Base-by-base conservation (phyloP, 1,139 yeast genomes). In the Kodamaea fungicola region DNA sequence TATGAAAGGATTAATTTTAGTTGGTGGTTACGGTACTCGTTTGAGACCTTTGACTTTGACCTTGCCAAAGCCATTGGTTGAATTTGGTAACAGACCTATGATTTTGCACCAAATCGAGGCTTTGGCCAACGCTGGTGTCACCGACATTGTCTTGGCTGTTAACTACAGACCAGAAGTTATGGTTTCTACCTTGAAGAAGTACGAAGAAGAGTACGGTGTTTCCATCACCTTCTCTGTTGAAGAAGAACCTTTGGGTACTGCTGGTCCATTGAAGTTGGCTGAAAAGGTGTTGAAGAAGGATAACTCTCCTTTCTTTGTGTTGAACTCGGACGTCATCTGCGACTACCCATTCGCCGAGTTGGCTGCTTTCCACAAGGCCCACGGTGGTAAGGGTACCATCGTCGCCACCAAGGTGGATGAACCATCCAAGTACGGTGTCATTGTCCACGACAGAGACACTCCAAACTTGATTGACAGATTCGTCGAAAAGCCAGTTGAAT, bases 11-110 rank as follows among this genome's bases (percentile, higher is more conserved):
- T 81, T 92, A 67, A 92, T 92, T 77, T 85, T 92, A 65, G 98
- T 92, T 57, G 98, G 98, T 62, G 98, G 98, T 67, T 92, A 89
- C 76, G 99, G 99, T 77, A 92, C 99, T 61, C 94, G 99, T 75
- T 85, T 92, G 75, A 90, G 99, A 80, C 99, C 99, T 47, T 78
- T 92, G 59, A 94, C 99, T 45, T 77, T 94, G 59, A 90, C 98
- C 42, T 78, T 86, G 51, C 99, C 99, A 66, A 94, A 94, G 74
- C 99, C 99, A 38, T 78, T 94, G 67, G 98, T 94, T 48, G 99
- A 94, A 71, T 92, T 92, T 59, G 98, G 89, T 64, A 92, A 92
- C 85, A 86, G 94, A 74, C 97, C 98, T 58, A 85, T 85, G 94
- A 85, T 85, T 56, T 75, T 88, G 58, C 98, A 94, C 67, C 99